phyloP scores from a whole-genome alignment of 371 early-diverging fungal genomes.

The Phascolomyces articulosus region DNA sequence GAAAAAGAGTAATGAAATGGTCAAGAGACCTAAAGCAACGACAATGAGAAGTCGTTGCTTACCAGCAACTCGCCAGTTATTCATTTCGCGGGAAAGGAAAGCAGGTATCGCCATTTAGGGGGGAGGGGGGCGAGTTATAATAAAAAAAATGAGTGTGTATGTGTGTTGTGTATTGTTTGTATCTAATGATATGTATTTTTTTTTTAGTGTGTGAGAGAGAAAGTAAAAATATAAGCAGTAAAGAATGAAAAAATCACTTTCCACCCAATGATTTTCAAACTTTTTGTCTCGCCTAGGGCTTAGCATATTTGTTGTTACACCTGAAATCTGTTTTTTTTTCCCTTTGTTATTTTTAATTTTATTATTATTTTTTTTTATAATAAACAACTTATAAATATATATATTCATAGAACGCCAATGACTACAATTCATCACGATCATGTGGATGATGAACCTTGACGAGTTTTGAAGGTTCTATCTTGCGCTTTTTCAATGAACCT shows the following conservation, averaged over 20 bases:
- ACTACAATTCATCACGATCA: constrained; percentile 8
- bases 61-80: constrained; percentile 2
- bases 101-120: constrained; percentile 1
- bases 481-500: constrained; percentile 14
- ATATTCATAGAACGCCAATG: too few species aligned
- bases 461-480: neutral
- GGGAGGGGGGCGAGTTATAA: neutral
- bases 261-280: too few species aligned
- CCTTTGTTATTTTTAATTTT: too few species aligned
- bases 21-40: neutral
- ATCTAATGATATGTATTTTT: too few species aligned
- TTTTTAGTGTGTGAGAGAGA: too few species aligned
- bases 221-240: neutral
- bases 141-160: too few species aligned
- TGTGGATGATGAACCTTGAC: neutral
- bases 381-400: neutral
- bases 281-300: too few species aligned
- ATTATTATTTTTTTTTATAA: neutral
- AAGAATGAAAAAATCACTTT: too few species aligned
- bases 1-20: neutral
- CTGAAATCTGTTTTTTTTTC: too few species aligned
- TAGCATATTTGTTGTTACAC: too few species aligned
- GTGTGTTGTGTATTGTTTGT: too few species aligned
- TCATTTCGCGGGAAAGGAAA: constrained; percentile 2
- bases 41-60: neutral